phyloP scores from a whole-genome alignment of 208 protist species.

The Acanthamoeba castellanii region DNA sequence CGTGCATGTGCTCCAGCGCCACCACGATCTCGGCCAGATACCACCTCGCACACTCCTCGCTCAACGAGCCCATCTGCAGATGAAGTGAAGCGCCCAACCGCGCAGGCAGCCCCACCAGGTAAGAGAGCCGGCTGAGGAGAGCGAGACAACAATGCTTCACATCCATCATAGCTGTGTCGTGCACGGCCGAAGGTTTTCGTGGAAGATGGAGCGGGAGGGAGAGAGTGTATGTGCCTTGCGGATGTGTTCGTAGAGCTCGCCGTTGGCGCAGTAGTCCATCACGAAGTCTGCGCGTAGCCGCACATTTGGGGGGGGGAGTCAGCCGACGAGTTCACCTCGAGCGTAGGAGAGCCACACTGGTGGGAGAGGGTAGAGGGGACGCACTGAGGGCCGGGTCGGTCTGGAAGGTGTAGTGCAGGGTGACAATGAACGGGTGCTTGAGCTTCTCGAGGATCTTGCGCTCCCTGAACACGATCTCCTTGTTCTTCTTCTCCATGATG shows the following conservation, averaged over 20 bases:
- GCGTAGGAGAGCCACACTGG: neutral
- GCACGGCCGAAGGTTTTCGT: neutral
- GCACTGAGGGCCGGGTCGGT: neutral
- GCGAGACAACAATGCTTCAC: neutral
- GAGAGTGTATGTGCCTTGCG: neutral
- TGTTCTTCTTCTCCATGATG: slow-evolving; percentile 69
- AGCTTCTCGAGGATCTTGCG: slow-evolving; percentile 1
- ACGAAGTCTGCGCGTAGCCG: neutral
- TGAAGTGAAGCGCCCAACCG: neutral
- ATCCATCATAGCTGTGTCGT: neutral
- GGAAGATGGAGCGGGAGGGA: neutral
- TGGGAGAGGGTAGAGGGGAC: neutral
- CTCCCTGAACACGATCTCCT: slow-evolving; percentile 57
- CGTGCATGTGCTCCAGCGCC: slow-evolving; percentile 90
- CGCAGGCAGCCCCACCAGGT: neutral
- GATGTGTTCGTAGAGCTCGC: slow-evolving; percentile 9
- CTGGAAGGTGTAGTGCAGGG: slow-evolving; percentile 62
- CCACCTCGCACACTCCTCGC: slow-evolving; percentile 79
- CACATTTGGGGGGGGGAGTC: neutral
- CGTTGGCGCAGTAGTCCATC: slow-evolving; percentile 62
- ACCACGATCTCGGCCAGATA: slow-evolving; percentile 92
- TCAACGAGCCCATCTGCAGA: slow-evolving; percentile 81
- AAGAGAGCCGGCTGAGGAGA: neutral
- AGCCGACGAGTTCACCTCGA: neutral
- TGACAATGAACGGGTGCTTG: slow-evolving; percentile 60